Percentiles rank a stretch among this genome's conserved stretches.
These are phyloP conservation scores for Candida michaelii DNA, from an alignment of 805 yeast genomes.

Conservation along the genomic window DNA sequence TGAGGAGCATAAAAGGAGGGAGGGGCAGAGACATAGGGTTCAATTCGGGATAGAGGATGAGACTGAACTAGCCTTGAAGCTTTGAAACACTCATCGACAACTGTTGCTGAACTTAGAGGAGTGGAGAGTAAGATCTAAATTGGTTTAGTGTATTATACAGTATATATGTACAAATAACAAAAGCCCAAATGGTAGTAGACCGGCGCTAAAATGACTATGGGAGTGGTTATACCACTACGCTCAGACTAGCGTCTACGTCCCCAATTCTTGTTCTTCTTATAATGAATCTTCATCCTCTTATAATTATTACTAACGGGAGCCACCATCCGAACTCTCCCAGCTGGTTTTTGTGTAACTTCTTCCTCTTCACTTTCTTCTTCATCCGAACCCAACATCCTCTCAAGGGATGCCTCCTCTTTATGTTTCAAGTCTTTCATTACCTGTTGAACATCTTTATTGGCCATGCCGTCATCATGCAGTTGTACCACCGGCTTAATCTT, in stretches of 20 bases:
- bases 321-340: constrained; percentile 17
- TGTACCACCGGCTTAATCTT: constrained; percentile 43
- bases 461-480: constrained; percentile 27
- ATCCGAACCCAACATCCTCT: constrained; percentile 21
- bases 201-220: no score
- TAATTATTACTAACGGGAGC: constrained; percentile 48
- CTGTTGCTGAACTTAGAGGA: no score
- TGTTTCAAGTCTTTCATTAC: constrained; percentile 36
- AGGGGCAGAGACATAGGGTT: constrained; percentile 21
- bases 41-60: constrained; percentile 25
- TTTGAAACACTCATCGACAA: no score
- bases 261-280: constrained; percentile 24
- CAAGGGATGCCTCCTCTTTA: constrained; percentile 20
- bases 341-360: constrained; percentile 6
- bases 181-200: no score
- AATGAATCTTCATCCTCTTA: constrained; percentile 53
- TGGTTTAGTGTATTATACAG: no score
- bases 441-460: constrained; percentile 43
- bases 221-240: no score
- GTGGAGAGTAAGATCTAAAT: no score
- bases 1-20: constrained; percentile 11
- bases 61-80: constrained; percentile 27
- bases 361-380: constrained; percentile 15
- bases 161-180: constrained; percentile 16
- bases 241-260: constrained; percentile 30